Base-by-base conservation (phyloP, 495 filamentous ascomycete species). In the Aspergillus nidulans region DNA sequence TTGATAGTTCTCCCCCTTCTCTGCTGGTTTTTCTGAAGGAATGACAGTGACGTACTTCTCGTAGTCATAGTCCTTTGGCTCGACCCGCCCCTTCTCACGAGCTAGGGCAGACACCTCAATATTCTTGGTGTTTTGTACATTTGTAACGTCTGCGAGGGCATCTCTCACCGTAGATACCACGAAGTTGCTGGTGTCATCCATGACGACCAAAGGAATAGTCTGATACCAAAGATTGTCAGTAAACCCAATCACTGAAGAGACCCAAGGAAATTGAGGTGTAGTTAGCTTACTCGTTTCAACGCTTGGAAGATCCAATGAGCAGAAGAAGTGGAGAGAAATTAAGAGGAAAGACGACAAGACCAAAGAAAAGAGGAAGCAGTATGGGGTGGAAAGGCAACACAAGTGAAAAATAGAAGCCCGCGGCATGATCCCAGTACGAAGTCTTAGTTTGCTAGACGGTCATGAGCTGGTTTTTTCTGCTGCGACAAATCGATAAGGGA, bases 11-110 rank as follows among this genome's bases (percentile, higher is more conserved):
- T 16, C 25, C 2, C 41, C 10, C 1, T 58, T 58, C 18, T 63
- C 64, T 20, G 62, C 52, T 41, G 59, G 67, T 26, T 66, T 68
- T 1, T 52, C 44, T 40, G 58, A 50, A 55, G 58, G 68, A 42
- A 46, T 71, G 65, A 70, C 74, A 15, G 34, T 68, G 21, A 58
- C 68, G 58, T 79, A 80, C 56, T 70, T 53, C 39, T 72, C 53
- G 58, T 89, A 89, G 50, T 85, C 69, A 49, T 82, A 85, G 0
- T 71, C 64, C 16, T 72, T 62, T 13, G 73, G 75, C 18, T 72
- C 58, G 21, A 64, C 72, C 88, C 87, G 89, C 5, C 79, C 79
- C 16, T 66, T 69, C 4, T 71, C 64, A 23, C 66, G 68, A 48
- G 72, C 71, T 18, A 63, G 36, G 15, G 52, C 54, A 26, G 57